A percentile compares a stretch with the other conserved stretches of the same genome.
Evolutionary conservation across 2,329 filamentous ascomycete species (phyloP).

Genomic region (Colletotrichum neosansevieriae): DNA sequence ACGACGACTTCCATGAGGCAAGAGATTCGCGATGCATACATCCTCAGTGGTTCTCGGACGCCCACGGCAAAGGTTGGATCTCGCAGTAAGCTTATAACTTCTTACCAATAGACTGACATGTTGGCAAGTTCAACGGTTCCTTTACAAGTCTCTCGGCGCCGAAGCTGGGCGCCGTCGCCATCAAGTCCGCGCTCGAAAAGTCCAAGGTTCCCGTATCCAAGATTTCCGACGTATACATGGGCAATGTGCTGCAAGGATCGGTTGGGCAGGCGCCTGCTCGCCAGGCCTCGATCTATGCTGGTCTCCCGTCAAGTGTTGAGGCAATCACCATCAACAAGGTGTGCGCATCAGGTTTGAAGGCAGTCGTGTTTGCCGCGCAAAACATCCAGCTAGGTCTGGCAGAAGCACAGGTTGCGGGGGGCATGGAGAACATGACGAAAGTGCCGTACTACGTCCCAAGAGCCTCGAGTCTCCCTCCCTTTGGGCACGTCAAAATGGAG

Average conservation of each 20-base stretch:
- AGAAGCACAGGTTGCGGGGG: conserved; percentile 90
- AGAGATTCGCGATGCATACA: conserved; percentile 92
- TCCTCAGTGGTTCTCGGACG: conserved; percentile 89
- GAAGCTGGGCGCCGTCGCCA: conserved; percentile 89
- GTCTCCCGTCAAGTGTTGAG: conserved; percentile 84
- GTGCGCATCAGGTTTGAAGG: conserved; percentile 94
- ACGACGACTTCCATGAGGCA: conserved; percentile 59
- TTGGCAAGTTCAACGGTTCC: conserved; percentile 87
- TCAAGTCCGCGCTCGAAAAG: conserved; percentile 90
- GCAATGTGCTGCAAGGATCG: conserved; percentile 87
- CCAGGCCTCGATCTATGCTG: conserved; percentile 90
- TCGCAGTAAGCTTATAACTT: neutral
- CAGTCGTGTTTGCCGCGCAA: conserved; percentile 89
- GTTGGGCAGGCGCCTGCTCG: conserved; percentile 92
- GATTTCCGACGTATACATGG: conserved; percentile 96
- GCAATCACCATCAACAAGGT: conserved; percentile 98
- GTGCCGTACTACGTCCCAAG: conserved; percentile 92
- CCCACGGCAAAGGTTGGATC: conserved; percentile 84
- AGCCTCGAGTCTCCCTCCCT: conserved; percentile 83
- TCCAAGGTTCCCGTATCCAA: conserved; percentile 83
- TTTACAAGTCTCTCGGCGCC: conserved; percentile 86
- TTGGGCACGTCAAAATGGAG: conserved; percentile 88
- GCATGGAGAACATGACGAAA: conserved; percentile 98
- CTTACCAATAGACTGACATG: conserved; percentile 31
- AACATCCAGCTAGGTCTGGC: conserved; percentile 93